phyloP scores from a whole-genome alignment of 2,329 filamentous ascomycete species.

The Paecilomyces sp. region DNA sequence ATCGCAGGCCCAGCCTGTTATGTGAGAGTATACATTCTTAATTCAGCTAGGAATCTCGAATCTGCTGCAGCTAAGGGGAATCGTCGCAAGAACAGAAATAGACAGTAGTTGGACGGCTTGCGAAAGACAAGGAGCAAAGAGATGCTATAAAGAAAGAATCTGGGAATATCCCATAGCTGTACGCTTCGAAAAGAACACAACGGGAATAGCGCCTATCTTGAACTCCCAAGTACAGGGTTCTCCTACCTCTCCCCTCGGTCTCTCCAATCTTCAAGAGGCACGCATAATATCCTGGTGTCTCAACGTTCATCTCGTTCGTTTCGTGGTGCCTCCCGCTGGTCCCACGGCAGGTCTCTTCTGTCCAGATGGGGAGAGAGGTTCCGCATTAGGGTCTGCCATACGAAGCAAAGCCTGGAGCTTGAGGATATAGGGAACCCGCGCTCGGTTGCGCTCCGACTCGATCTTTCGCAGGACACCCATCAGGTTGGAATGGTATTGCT shows the following conservation, averaged over 20 bases:
- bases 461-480: constrained; percentile 32
- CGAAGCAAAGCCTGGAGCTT: constrained; percentile 23
- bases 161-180: not conserved
- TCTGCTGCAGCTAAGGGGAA: not conserved
- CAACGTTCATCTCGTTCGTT: constrained; percentile 6
- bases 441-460: constrained; percentile 30
- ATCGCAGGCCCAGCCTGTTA: not conserved
- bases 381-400: not conserved
- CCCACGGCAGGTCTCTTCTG: constrained; percentile 7
- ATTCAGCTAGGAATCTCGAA: not conserved
- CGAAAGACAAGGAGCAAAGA: not conserved
- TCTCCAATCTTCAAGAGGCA: not conserved
- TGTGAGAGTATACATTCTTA: not conserved
- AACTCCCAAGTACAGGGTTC: not conserved
- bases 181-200: not conserved
- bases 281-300: not conserved
- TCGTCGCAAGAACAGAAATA: not conserved
- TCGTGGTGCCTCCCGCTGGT: constrained; percentile 7
- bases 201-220: not conserved
- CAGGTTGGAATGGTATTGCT: constrained; percentile 22
- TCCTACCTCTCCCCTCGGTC: not conserved
- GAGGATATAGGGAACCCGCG: constrained; percentile 27
- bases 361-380: not conserved
- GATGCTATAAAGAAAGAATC: not conserved
- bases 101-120: not conserved